phyloP scores from a whole-genome alignment of 305 asterid species.

The Ajuga reptans region DNA sequence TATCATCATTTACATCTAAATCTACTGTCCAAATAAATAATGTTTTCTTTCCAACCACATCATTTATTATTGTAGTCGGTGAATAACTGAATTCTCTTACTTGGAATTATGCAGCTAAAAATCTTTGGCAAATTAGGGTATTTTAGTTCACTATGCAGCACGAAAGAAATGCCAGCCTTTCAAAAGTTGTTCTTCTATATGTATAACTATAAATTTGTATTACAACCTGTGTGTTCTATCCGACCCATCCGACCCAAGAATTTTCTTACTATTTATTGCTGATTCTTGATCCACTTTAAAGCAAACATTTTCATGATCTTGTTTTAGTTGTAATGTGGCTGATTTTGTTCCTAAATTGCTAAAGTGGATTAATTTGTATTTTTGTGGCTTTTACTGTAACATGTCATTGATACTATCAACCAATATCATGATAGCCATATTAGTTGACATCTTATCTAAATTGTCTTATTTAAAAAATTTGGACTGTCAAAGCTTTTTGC shows the following conservation, averaged over 20 bases:
- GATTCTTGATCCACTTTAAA: background rate
- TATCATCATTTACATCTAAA: constrained; percentile 10
- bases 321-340: background rate
- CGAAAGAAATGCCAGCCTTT: background rate
- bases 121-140: background rate
- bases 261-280: background rate
- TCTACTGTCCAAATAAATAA: constrained; percentile 14
- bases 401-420: background rate
- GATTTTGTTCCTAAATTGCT: background rate
- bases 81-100: background rate
- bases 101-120: background rate
- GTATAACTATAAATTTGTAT: background rate
- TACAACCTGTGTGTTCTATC: background rate
- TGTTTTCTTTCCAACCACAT: background rate
- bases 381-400: background rate
- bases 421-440: background rate
- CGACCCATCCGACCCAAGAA: background rate
- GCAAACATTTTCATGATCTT: background rate
- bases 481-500: background rate
- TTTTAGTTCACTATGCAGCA: background rate
- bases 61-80: constrained; percentile 3
- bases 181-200: constrained; percentile 9
- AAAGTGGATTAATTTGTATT: background rate
- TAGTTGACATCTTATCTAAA: background rate
- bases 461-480: constrained; percentile 16